Conservation (phyloP, 352 stramenopile species). For the Phytopythium aichiense region DNA sequence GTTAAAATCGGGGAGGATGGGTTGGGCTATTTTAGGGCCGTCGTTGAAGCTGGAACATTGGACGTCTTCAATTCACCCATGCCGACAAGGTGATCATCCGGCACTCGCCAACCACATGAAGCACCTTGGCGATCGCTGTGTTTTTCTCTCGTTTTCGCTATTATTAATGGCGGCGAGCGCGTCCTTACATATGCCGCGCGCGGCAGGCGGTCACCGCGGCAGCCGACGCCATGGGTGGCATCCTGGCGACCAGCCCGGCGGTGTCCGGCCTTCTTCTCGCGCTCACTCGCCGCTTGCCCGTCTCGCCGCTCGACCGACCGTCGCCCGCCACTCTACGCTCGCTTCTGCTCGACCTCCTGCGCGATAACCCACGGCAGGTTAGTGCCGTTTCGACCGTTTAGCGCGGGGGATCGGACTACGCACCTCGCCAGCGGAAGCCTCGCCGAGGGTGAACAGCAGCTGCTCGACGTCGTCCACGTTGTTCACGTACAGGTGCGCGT, state of each 20-base stretch:
- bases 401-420: neutral
- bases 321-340: neutral
- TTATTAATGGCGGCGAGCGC: slow-evolving; percentile 2
- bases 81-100: no score
- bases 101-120: neutral
- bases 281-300: neutral
- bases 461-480: slow-evolving; percentile 86
- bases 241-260: neutral
- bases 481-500: slow-evolving; percentile 89
- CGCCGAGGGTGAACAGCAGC: slow-evolving; percentile 61
- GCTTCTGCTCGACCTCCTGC: neutral
- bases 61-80: no score
- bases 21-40: no score
- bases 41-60: no score
- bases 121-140: neutral
- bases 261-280: neutral
- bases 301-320: neutral
- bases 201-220: neutral
- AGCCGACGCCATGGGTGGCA: neutral
- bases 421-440: slow-evolving; percentile 22
- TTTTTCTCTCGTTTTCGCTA: neutral
- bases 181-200: neutral
- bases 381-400: neutral
- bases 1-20: no score
- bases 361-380: neutral